Evolutionary conservation across 805 yeast genomes (phyloP), one percentile per base, ranked within the genome.

Genomic region (Wickerhamomyces chambardii): DNA sequence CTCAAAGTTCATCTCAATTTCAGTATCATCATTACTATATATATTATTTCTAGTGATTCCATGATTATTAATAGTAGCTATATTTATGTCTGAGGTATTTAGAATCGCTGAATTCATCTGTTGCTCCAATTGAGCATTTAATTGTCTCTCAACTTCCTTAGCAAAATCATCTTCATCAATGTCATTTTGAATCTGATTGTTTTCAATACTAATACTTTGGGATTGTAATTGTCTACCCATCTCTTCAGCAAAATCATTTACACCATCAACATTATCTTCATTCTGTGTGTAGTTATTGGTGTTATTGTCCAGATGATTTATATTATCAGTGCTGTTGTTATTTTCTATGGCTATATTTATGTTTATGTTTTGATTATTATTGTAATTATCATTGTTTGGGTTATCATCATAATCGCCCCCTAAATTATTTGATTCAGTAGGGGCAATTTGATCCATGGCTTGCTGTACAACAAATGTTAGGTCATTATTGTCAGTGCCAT

Each of bases 381-480:
- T 19, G 22, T 19, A 9, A 15, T 16, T 12, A 6, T 33, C 15
- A 19, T 28, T 28, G 17, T 24, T 15, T 15, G 10, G 17, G 11
- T 19, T 19, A 19, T 5, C 18, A 12, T 31, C 21, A 31, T 31
- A 31, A n/a, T 15, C 27, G 30, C 21, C 32, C 17, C 28, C 17
- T 14, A 35, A 29, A 29, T 36, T 17, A 17, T 38, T 42, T 21
- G 15, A 30, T 14, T 37, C 39, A 9, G 38, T 43, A 6, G 48
- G 33, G 8, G 53, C 46, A 7, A 15, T n/a, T 15, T 25, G 19
- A 11, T 41, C 41, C 54, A 63, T 61, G 3, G 69, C 69, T 41
- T 53, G 60, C 15, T 63, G 60, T 4, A 62, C 68, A 15, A 58
- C 63, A 16, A 59, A 55, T 16, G 58, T 66, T 19, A 63, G 39